Evolutionary conservation across 2,329 filamentous ascomycete genomes (phyloP), one percentile per base, ranked within the genome.

Genomic region (Fusarium denticulatum): DNA sequence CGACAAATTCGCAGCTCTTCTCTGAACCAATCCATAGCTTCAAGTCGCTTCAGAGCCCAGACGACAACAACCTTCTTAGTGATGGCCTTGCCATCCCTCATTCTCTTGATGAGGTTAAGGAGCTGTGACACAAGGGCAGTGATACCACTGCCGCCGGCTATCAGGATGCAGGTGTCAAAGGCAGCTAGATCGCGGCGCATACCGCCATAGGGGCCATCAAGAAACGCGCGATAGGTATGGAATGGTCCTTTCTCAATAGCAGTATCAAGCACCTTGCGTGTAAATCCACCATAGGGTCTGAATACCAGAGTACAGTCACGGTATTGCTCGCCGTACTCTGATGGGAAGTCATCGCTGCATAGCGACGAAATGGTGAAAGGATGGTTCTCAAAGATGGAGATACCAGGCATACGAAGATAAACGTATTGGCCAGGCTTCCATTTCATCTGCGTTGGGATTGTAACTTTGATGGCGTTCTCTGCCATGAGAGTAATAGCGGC

Each of bases 11-110:
- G 90, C 66, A 98, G 87, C 81, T 98, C 96, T 83, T 98, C 95
- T 74, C 94, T 93, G 87, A 98, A 98, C 96, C 96, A 98, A 80
- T 98, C 94, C 91, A 98, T 94, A 2, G 94, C 94, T 81, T 98
- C 96, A 20, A 96, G 91, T 63, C 93, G 90, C 83, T 96, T 97
- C 74, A 98, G 86, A 10, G 95, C 91, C 96, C 96, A 98, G n/a
- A 98, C 90, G 3, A 98, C 94, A 22, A 96, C 92, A 10, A 98
- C 92, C 73, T 92, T 94, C 80, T 93, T 94, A 5, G 95, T 98
- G 49, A 97, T 94, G 39, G 96, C 95, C 82, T 97, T 97, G 56
- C 94, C 94, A 79, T 97, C 95, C 67, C 95, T 91, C 92, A 98
- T 97, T 67, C 95, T 91, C 84, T 97, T 98, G 84, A 98, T 97